These are phyloP conservation scores for Talaromyces funiculosus DNA, from an alignment of 2,329 filamentous ascomycete genomes.

Conservation along the genomic window DNA sequence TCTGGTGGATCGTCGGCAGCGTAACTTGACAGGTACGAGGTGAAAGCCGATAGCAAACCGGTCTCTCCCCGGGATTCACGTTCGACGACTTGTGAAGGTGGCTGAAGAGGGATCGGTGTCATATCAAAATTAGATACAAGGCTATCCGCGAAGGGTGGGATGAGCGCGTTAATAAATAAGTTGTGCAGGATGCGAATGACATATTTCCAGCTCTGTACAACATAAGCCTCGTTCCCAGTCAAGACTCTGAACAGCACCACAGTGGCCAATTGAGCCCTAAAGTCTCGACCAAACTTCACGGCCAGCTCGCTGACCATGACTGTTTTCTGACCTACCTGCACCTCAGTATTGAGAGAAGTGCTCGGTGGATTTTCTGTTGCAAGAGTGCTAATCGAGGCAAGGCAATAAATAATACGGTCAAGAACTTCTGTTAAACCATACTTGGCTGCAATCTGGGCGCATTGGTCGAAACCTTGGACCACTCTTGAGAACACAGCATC, in stretches of 20 bases:
- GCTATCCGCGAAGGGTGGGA: conserved; percentile 69
- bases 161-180: conserved; percentile 89
- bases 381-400: conserved; percentile 85
- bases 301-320: conserved; percentile 99
- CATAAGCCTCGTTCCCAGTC: conserved; percentile 71
- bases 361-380: conserved; percentile 70
- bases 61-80: conserved; percentile 73
- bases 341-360: conserved; percentile 87
- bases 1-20: conserved; percentile 96
- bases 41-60: conserved; percentile 88
- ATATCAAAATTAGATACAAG: conserved; percentile 64
- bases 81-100: conserved; percentile 87
- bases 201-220: conserved; percentile 56
- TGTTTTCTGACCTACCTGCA: conserved; percentile 83
- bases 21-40: conserved; percentile 97
- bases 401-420: conserved; percentile 85
- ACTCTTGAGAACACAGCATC: conserved; percentile 92
- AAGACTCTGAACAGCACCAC: conserved; percentile 93
- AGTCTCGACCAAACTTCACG: conserved; percentile 89
- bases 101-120: conserved; percentile 79
- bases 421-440: conserved; percentile 79
- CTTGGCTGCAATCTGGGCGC: conserved; percentile 81
- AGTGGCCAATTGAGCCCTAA: conserved; percentile 86
- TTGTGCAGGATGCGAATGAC: conserved; percentile 91
- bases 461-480: conserved; percentile 92